Evolutionary conservation across 2,329 filamentous ascomycete genomes (phyloP), one percentile per base, ranked within the genome.

Genomic region (Curvularia sp.): DNA sequence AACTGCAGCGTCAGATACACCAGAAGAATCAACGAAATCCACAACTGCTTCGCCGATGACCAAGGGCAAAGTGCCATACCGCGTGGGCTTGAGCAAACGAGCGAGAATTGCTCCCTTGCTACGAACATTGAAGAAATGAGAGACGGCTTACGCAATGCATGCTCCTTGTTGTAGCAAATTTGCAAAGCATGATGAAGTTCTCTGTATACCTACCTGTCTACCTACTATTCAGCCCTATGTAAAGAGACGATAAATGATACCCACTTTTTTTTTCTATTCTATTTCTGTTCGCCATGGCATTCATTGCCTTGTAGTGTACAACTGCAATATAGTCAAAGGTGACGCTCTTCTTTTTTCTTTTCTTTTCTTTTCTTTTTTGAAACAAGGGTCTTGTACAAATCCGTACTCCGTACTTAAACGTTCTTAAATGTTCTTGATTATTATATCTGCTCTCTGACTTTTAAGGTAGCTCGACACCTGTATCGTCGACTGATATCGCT

Each of bases 81-180:
- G 82, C 23, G 81, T 84, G 41, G 82, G 82, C 2, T 69, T 84
- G 36, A 83, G 81, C 67, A 80, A 79, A 70, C 76, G 78, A 41
- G 78, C 77, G 21, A 77, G 80, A 53, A 82, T 84, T 51, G 75
- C 81, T 41, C 80, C 81, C 8, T 65, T 84, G 43, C 70, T 83
- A 51, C 81, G 80, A 59, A 72, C 73, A 2, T 72, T 83, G 46
- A 79, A 75, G 70, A 83, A 82, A 67, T 83, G 49, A 60, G 34
- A 36, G 15, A 36, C 34, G 2, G 34, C 15, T 36, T 18, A 36
- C 15, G 15, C 34, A 18, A 18, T 18, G 6, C 5, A 6, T n/a
- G 15, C 34, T 36, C n/a, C 34, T 7, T 36, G 34, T n/a, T 15
- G 5, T 36, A 36, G n/a, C 34, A 36, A 8, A 7, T 36, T 36